Evolutionary conservation across 371 early-diverging fungal genomes (phyloP).

Genomic region (Basidiobolus meristosporus): DNA sequence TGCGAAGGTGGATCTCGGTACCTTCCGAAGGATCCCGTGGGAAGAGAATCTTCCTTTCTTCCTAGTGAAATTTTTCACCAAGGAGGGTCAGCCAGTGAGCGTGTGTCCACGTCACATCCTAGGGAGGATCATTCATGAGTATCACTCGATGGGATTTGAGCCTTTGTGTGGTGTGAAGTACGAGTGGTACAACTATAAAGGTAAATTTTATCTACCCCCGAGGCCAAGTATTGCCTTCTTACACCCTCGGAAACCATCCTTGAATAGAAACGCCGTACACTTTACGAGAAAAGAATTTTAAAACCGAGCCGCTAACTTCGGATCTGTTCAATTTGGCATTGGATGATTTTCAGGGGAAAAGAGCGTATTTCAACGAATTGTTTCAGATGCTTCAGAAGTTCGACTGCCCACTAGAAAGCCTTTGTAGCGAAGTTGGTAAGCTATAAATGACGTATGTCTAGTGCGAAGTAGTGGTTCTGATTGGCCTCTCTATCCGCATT

Average conservation of each 20-base stretch:
- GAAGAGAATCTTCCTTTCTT: slow-evolving; percentile 58
- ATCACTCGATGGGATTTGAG: slow-evolving; percentile 20
- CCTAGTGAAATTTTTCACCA: slow-evolving; percentile 38
- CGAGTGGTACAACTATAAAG: slow-evolving; percentile 70
- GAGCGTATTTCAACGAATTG: slow-evolving; percentile 49
- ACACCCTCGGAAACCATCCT: no score
- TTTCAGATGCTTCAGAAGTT: slow-evolving; percentile 41
- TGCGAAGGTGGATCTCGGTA: slow-evolving; percentile 43
- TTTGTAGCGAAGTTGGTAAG: slow-evolving; percentile 59
- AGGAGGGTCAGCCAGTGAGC: slow-evolving; percentile 22
- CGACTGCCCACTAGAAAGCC: slow-evolving; percentile 49
- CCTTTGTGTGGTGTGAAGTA: slow-evolving; percentile 57
- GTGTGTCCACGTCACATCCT: slow-evolving; percentile 47
- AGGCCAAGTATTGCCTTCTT: no score
- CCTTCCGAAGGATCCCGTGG: slow-evolving; percentile 55
- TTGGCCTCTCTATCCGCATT: no score
- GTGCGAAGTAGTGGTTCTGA: background rate
- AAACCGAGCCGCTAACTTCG: no score
- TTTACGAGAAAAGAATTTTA: no score
- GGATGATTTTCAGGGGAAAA: no score
- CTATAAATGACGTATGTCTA: background rate
- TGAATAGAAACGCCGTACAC: no score
- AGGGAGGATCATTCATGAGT: slow-evolving; percentile 21
- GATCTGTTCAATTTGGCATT: no score
- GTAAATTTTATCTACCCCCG: no score